A percentile compares a stretch with the other conserved stretches of the same genome.
phyloP scores from a whole-genome alignment of 2,329 filamentous ascomycete species.

The Metarhizium humberi region DNA sequence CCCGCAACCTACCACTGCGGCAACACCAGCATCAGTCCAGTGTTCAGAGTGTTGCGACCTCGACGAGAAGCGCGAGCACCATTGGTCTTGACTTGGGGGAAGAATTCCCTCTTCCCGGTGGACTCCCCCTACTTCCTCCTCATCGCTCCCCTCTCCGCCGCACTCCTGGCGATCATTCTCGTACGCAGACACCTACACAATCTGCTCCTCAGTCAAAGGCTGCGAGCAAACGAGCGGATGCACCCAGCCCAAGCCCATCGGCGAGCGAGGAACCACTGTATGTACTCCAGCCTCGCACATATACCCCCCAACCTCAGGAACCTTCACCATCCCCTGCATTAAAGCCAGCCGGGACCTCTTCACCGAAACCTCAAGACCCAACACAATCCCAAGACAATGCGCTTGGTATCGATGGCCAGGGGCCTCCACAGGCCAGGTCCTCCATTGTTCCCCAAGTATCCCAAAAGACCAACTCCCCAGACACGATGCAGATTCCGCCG shows the following conservation, averaged over 20 bases:
- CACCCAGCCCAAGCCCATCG: constrained; percentile 9
- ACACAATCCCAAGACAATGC: not conserved
- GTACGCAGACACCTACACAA: not conserved
- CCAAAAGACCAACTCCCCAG: constrained; percentile 40
- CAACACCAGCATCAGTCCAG: constrained; percentile 6
- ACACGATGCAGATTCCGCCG: constrained; percentile 45
- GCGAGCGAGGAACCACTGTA: constrained; percentile 31
- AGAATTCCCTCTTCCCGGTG: constrained; percentile 16
- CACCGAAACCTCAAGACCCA: not conserved
- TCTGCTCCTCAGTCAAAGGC: not conserved
- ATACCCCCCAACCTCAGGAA: constrained; percentile 32
- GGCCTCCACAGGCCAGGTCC: constrained; percentile 22
- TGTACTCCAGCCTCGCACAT: constrained; percentile 48
- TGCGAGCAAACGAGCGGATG: not conserved
- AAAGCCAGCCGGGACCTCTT: not conserved
- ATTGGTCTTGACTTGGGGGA: constrained; percentile 10
- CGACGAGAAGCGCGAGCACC: constrained; percentile 6
- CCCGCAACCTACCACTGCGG: not conserved
- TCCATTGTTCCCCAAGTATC: constrained; percentile 47
- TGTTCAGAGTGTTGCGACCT: constrained; percentile 10
- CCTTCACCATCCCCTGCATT: not conserved
- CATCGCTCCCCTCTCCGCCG: constrained; percentile 1
- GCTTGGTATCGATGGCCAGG: constrained; percentile 2
- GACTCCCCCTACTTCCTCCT: constrained; percentile 12
- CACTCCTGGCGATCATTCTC: not conserved